A percentile compares a stretch with the other conserved stretches of the same genome.
Conservation (phyloP, 176 grass and related monocot species). For the Cenchrus purpureus region DNA sequence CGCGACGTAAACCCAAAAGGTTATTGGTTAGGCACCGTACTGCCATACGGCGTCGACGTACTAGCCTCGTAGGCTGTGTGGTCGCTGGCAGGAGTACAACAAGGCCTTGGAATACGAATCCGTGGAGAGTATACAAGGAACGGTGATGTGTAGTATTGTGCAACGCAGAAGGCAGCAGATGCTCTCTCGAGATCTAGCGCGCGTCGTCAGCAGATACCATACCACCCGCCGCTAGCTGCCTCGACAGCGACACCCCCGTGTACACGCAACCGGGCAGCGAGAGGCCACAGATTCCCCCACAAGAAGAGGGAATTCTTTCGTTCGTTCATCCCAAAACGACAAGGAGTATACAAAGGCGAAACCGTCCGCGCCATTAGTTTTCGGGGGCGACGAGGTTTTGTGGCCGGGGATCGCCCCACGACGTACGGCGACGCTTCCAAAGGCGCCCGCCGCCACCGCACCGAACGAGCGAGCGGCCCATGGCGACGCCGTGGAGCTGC, state of each 20-base stretch:
- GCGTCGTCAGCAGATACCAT: neutral
- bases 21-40: too few species aligned
- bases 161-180: neutral
- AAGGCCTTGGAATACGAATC: too few species aligned
- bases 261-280: neutral
- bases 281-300: too few species aligned
- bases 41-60: neutral
- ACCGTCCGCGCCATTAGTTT: neutral
- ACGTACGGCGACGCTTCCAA: neutral
- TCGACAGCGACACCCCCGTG: too few species aligned
- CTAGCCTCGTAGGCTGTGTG: too few species aligned
- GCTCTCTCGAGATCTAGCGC: neutral
- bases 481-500: neutral
- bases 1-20: neutral
- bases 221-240: too few species aligned
- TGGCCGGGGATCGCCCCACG: constrained; percentile 51
- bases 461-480: constrained; percentile 8
- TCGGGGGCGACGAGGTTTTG: constrained; percentile 64
- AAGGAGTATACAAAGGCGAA: neutral
- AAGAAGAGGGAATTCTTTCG: too few species aligned
- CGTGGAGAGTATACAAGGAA: too few species aligned
- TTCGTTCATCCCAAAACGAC: neutral
- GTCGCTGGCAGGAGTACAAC: too few species aligned
- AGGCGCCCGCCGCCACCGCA: neutral
- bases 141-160: too few species aligned